These are phyloP conservation scores for Lecanosticta acicola DNA, from an alignment of 2,329 filamentous ascomycete genomes.

Conservation along the genomic window DNA sequence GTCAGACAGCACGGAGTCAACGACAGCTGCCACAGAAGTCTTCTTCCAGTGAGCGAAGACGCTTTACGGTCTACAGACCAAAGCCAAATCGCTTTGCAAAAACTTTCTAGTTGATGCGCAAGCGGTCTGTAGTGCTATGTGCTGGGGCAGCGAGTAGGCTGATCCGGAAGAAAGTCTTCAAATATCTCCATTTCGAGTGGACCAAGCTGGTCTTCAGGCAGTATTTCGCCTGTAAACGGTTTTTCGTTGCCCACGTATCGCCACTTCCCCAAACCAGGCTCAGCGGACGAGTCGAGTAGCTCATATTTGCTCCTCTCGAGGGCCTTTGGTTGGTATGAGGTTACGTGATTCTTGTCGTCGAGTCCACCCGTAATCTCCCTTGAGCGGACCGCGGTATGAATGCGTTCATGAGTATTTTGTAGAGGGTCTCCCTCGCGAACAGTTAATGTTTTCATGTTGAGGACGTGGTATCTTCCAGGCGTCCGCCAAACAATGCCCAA, in stretches of 20 bases:
- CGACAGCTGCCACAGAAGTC: too few species aligned
- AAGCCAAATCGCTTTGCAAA: too few species aligned
- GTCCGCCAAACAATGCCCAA: slow-evolving; percentile 7
- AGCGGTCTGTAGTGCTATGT: too few species aligned
- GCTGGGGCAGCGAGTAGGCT: too few species aligned
- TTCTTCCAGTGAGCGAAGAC: too few species aligned
- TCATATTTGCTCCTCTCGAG: slow-evolving; percentile 9
- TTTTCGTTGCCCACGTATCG: slow-evolving; percentile 11
- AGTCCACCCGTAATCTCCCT: slow-evolving; percentile 9
- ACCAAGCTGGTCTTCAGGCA: slow-evolving; percentile 12
- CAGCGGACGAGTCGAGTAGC: slow-evolving; percentile 6
- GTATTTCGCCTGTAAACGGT: slow-evolving; percentile 5
- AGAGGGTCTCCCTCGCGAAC: slow-evolving; percentile 7
- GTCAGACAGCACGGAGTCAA: too few species aligned
- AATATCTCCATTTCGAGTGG: slow-evolving; percentile 12
- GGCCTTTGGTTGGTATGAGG: slow-evolving; percentile 11
- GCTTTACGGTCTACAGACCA: too few species aligned
- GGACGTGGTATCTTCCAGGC: slow-evolving; percentile 12
- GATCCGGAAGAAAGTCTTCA: slow-evolving; percentile 8
- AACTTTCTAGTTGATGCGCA: too few species aligned
- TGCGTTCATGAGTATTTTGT: slow-evolving; percentile 12
- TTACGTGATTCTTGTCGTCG: slow-evolving; percentile 7
- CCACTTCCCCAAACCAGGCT: slow-evolving; percentile 14
- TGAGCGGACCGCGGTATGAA: slow-evolving; percentile 12
- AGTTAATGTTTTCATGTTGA: slow-evolving; percentile 11